These are phyloP conservation scores for Xylariaceae sp. DNA, from an alignment of 2,329 filamentous ascomycete species.

Conservation along the genomic window DNA sequence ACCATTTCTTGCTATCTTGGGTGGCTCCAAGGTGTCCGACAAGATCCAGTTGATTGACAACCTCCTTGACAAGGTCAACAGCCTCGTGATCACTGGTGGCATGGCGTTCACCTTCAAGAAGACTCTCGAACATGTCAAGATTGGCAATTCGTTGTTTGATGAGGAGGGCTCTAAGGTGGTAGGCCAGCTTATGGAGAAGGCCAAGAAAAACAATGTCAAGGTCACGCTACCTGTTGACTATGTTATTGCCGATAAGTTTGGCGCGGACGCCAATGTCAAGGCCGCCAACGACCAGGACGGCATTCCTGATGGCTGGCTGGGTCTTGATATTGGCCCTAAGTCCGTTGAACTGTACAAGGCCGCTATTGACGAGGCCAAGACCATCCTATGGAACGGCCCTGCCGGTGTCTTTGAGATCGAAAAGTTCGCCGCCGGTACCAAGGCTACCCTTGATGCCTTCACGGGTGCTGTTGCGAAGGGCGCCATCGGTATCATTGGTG, in stretches of 20 bases:
- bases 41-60: conserved; percentile 99
- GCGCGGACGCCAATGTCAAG: conserved; percentile 73
- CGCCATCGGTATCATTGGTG: conserved; percentile 97
- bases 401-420: conserved; percentile 97
- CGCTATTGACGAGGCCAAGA: conserved; percentile 83
- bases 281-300: conserved; percentile 80
- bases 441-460: conserved; percentile 83
- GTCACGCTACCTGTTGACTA: conserved; percentile 93
- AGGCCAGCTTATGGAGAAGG: conserved; percentile 82
- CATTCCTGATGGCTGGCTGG: conserved; percentile 97
- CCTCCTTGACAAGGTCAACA: conserved; percentile 96
- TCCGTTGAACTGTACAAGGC: conserved; percentile 83
- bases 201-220: conserved; percentile 93
- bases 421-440: conserved; percentile 87
- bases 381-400: conserved; percentile 98
- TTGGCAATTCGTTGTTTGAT: conserved; percentile 89
- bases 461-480: conserved; percentile 75
- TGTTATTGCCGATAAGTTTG: conserved; percentile 93
- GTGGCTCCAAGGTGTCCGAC: conserved; percentile 97
- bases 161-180: conserved; percentile 93
- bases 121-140: conserved; percentile 84
- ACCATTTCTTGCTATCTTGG: conserved; percentile 97
- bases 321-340: conserved; percentile 89
- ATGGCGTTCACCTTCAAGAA: conserved; percentile 99
- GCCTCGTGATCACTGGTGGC: conserved; percentile 89